A percentile compares a stretch with the other conserved stretches of the same genome.
Conservation (phyloP, 192 early-diverging fungal genomes). For the Dispira simplex region DNA sequence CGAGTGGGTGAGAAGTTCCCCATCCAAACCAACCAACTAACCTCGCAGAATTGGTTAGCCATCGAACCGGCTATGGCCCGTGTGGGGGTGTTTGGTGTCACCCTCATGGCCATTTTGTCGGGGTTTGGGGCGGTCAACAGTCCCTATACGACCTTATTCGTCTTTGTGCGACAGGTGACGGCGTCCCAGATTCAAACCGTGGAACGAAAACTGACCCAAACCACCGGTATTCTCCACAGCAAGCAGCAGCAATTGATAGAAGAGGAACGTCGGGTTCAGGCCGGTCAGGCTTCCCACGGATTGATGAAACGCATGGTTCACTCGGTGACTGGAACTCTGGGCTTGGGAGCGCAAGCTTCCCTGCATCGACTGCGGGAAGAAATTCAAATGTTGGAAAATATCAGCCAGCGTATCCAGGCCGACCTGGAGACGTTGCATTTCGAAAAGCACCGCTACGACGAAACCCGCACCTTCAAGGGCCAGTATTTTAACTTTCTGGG, state of each 20-base stretch:
- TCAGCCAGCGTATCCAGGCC: conserved; percentile 50
- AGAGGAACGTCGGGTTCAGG: conserved; percentile 14
- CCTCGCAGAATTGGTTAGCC: conserved; percentile 23
- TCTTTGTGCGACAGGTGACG: conserved; percentile 54
- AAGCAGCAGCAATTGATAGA: conserved; percentile 43
- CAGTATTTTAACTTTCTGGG: conserved; percentile 69
- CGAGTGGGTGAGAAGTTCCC: conserved; percentile 42
- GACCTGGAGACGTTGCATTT: conserved; percentile 70
- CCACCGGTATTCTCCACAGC: conserved; percentile 41
- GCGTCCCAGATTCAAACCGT: conserved; percentile 32
- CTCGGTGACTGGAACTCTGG: conserved; percentile 14
- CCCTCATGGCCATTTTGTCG: conserved; percentile 81
- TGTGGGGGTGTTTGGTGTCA: conserved; percentile 80
- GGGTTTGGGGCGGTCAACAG: conserved; percentile 90
- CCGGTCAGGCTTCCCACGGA: neutral
- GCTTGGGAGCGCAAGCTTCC: conserved; percentile 12
- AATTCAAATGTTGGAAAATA: conserved; percentile 34
- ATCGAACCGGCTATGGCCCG: conserved; percentile 65
- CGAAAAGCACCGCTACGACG: conserved; percentile 46
- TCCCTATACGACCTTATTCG: conserved; percentile 71
- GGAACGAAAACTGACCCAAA: conserved; percentile 50
- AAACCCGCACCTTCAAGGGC: conserved; percentile 56
- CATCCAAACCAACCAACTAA: conserved; percentile 22
- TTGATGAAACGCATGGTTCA: conserved; percentile 21
- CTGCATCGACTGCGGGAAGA: conserved; percentile 22